Evolutionary conservation across 169 alveolate species (phyloP), one percentile per base, ranked within the genome.

Genomic region (Plasmodium berghei): DNA sequence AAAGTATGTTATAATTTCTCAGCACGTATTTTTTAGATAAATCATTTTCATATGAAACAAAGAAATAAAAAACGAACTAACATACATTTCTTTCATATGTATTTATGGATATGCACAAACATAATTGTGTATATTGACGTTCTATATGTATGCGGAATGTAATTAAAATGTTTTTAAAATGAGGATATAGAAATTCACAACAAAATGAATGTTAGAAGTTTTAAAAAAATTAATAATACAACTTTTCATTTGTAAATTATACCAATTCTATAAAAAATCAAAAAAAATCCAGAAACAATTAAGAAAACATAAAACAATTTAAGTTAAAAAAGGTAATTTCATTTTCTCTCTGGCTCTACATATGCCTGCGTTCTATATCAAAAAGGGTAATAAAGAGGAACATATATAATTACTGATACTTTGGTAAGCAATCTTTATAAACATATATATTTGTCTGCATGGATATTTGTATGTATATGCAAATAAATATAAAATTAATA

Each of bases 321-420:
- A 61, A 4, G 22, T 18, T 18, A 20, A 74, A 52, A 66, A 69
- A 61, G 9, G 20, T 6, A 34, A 9, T 40, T 14, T 80, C 61
- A 80, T 80, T 67, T 64, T 59, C 69, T 80, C 66, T 67, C 90
- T 9, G 64, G 16, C 26, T 80, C 83, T 64, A 72, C 14, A 52
- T 72, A 80, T 16, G 83, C 54, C 55, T 80, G 71, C 52, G 83
- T 42, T 80, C 90, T 80, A 58, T 46, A 55, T 52, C 14, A 64
- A 77, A 56, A 42, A 59, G 12, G 56, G 69, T 54, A 72, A 54
- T 5, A 72, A 28, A 26, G 55, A 22, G 40, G 52, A 12, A 20
- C 5, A n/a, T 24, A 66, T 28, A 42, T 14, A 64, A 12, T 28
- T 9, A 64, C 8, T 3, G 26, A 8, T 20, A 61, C 9, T 9